Conservation (phyloP, 164 flowering plant genomes). For the Vitis rotundifolia region DNA sequence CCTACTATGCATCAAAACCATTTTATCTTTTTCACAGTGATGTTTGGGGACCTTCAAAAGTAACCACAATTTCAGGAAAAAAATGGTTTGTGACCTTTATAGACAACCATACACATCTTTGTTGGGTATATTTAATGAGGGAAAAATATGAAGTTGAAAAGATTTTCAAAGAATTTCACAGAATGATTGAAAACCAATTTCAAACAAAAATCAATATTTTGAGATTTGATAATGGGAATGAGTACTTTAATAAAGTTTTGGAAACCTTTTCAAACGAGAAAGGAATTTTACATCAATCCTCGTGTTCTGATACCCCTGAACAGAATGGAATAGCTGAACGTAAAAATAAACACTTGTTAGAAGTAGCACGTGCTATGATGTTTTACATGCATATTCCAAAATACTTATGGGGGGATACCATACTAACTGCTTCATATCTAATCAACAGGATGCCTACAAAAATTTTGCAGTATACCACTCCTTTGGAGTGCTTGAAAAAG, state of each 20-base stretch:
- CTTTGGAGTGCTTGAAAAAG: no score
- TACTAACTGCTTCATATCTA: no score
- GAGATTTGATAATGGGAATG: background rate
- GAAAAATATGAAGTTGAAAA: background rate
- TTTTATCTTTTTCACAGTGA: background rate
- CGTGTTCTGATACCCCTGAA: background rate
- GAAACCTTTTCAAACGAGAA: background rate
- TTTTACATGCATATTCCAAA: no score
- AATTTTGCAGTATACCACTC: no score
- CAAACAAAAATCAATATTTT: no score
- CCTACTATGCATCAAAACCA: no score
- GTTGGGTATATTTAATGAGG: background rate
- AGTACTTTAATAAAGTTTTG: background rate
- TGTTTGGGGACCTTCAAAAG: background rate
- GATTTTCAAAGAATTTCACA: background rate
- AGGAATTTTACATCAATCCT: background rate
- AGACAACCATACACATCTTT: no score
- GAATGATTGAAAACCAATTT: background rate
- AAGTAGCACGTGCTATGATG: no score
- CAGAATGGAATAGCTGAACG: background rate
- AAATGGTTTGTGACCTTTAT: no score
- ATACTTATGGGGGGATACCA: no score
- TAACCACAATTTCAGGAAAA: background rate
- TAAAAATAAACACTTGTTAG: background rate
- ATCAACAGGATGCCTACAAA: no score